Evolutionary conservation across 306 rosid genomes (phyloP), one percentile per base, ranked within the genome.

Genomic region (Prunus davidiana): DNA sequence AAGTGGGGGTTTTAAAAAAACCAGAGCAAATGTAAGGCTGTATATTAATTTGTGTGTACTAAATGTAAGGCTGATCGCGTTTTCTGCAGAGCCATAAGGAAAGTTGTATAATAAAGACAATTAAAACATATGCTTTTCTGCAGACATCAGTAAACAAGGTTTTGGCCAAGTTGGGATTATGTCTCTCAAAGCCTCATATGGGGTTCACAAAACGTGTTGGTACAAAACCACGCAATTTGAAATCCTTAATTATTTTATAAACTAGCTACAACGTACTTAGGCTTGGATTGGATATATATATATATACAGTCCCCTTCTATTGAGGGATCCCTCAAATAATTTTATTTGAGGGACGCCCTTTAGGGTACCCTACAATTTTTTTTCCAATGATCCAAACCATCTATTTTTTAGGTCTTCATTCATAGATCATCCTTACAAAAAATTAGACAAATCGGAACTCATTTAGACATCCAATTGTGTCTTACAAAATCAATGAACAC

Each of bases 181-280:
- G 68, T 43, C 76, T 20, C 52, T 76, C 30, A 51, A 24, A 75
- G 71, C 78, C 46, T 54, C 60, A 3, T 19, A 12, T 3, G 25
- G 72, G 47, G 71, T 73, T 77, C 49, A 51, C 43, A 80, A 79
- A 84, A 84, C 82, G 86, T 83, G 91, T 80, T 78, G 73, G 82
- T 86, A 83, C 87, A 69, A 82, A 82, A 38, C 43, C 81, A 83
- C 72, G 76, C 15, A 63, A 16, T 24, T 22, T 12, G 64, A 82
- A 79, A 66, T 73, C 81, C 60, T 55, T 49, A 18, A 65, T 62
- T 45, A 71, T 11, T 30, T n/a, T 57, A 57, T 57, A 38, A 38
- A 38, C 43, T 38, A 7, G 43, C 43, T 20, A 57, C 20, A 57
- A 57, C 12, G 63, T 57, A 57, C 12, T 57, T 20, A 57, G 24